phyloP scores from a whole-genome alignment of 257 asterid species.

The Ligustrum vulgare region DNA sequence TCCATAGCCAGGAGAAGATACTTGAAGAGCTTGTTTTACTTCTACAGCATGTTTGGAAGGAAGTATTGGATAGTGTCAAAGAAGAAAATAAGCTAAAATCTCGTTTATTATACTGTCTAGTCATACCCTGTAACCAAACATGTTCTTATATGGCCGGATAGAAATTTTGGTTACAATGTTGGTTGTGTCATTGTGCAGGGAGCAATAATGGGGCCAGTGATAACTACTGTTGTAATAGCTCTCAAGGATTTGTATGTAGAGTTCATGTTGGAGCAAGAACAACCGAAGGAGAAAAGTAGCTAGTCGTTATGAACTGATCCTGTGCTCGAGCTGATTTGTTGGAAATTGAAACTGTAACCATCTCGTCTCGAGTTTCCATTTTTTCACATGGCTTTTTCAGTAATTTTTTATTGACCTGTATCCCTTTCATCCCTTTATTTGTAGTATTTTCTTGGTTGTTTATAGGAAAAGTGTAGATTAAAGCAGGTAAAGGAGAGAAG shows the following conservation, averaged over 20 bases:
- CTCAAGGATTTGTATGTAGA: constrained; percentile 79
- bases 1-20: not conserved
- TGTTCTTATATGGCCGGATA: not conserved
- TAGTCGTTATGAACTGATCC: constrained; percentile 19
- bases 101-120: not conserved
- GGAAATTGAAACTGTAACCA: constrained; percentile 1
- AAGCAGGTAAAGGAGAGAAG: constrained; percentile 23
- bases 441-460: not conserved
- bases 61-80: not conserved
- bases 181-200: constrained; percentile 53
- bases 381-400: not conserved
- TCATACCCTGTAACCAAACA: not conserved
- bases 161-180: not conserved
- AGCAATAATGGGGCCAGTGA: constrained; percentile 93
- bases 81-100: not conserved
- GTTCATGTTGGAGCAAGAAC: constrained; percentile 65
- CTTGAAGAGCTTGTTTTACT: not conserved
- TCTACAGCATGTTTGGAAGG: not conserved
- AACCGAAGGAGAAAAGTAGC: constrained; percentile 38
- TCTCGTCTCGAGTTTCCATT: not conserved
- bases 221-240: constrained; percentile 84
- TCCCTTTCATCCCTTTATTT: not conserved
- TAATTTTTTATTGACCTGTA: not conserved
- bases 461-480: constrained; percentile 15
- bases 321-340: constrained; percentile 13